Evolutionary conservation across 1,139 yeast genomes (phyloP), one percentile per base, ranked within the genome.

Genomic region (Petasospora fabianii): DNA sequence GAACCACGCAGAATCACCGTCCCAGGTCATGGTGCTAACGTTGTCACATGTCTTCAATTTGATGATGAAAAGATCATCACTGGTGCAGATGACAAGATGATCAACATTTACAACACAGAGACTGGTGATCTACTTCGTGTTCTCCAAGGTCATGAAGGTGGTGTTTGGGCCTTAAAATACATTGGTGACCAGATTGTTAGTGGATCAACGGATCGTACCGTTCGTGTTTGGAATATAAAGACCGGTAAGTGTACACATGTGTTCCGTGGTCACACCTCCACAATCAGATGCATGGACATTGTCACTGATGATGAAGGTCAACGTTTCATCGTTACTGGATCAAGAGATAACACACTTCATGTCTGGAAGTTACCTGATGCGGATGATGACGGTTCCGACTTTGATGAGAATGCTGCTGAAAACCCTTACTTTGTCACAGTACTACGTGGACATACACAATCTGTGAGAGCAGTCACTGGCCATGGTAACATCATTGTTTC

Each of bases 111-210:
- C 59, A 82, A 84, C 50, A 80, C 96, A 3, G 66, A 71, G 27
- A 80, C 86, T 0, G 97, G 97, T 5, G 67, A 68, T 34, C 67
- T 82, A 33, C 55, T 83, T n/a, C 70, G 77, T 35, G 82, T 84
- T 3, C 68, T 92, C 37, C 71, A 73, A 39, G 97, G 97, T 11
- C 98, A 92, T 56, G 95, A 85, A 43, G 97, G 97, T 34, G 98
- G 98, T 20, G 98, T 94, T 9, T 92, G 99, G 99, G 97, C 98
- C 1, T 69, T 92, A 58, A 88, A 92, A 60, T 90, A 88, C 58
- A 76, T 76, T 39, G 86, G 86, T n/a, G 80, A 84, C 58, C 62
- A 62, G 30, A 65, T 90, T 30, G 95, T 88, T 0, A 82, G 94
- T 47, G 97, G 97, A 0, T 82, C 95, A 2, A 88, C 96, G 1